Percentiles rank a stretch among this genome's conserved stretches.
These are phyloP conservation scores for Cenchrus fungigraminus DNA, from an alignment of 176 grass and related monocot species.

Conservation along the genomic window DNA sequence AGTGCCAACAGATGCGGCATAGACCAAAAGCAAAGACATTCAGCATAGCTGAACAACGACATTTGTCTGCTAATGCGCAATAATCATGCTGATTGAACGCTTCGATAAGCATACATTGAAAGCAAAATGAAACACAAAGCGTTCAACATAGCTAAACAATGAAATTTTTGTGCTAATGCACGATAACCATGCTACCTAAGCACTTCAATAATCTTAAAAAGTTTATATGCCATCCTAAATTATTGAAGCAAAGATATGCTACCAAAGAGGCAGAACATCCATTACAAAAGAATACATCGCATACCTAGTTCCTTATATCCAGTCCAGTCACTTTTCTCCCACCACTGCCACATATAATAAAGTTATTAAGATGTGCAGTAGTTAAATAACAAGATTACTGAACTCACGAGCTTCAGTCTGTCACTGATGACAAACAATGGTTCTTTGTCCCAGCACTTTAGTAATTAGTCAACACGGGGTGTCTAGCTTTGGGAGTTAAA, in stretches of 20 bases:
- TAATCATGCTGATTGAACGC: too few species aligned
- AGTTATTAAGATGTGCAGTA: conserved; percentile 20
- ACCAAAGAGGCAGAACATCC: not conserved
- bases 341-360: conserved; percentile 81
- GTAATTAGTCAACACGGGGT: not conserved
- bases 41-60: too few species aligned
- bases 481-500: not conserved
- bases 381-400: not conserved
- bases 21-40: too few species aligned
- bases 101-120: not conserved
- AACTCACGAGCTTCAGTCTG: not conserved
- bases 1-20: not conserved
- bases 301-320: conserved; percentile 98
- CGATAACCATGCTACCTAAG: not conserved
- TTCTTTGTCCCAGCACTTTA: not conserved
- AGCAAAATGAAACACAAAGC: not conserved
- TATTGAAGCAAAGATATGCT: conserved; percentile 10
- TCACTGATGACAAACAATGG: not conserved
- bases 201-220: conserved; percentile 11
- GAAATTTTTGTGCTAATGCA: not conserved
- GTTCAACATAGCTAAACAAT: not conserved
- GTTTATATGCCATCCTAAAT: not conserved
- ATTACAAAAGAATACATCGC: conserved; percentile 36
- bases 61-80: too few species aligned
- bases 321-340: conserved; percentile 99